Conservation (phyloP, 2,329 filamentous ascomycete species). For the Xylariaceae sp. region DNA sequence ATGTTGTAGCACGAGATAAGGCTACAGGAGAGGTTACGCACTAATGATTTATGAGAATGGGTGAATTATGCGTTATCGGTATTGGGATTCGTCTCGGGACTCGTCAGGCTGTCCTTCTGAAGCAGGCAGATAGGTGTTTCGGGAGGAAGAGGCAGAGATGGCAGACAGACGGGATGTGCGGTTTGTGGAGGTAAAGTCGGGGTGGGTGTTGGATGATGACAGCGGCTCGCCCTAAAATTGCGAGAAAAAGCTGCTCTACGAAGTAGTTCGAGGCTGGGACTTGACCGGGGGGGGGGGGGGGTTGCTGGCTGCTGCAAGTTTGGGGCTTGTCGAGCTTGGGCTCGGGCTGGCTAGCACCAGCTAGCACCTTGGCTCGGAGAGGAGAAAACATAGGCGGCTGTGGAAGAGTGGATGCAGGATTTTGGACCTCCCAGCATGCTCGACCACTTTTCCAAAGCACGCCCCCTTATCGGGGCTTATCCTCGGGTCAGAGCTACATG, state of each 20-base stretch:
- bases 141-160: slow-evolving; percentile 9
- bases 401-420: not conserved
- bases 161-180: not conserved
- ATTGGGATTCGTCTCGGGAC: too few relatives aligned
- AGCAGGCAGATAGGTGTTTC: slow-evolving; percentile 7
- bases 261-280: too few relatives aligned
- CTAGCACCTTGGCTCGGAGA: slow-evolving; percentile 11
- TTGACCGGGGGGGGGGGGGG: slow-evolving; percentile 1
- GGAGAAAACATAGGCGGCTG: slow-evolving; percentile 11
- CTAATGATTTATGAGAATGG: too few relatives aligned
- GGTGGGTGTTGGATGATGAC: slow-evolving; percentile 24
- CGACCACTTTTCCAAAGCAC: too few relatives aligned
- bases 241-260: too few relatives aligned
- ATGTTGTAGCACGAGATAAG: too few relatives aligned
- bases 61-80: too few relatives aligned
- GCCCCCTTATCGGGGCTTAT: too few relatives aligned
- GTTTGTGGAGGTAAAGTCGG: slow-evolving; percentile 4
- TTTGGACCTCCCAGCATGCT: not conserved
- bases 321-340: slow-evolving; percentile 13
- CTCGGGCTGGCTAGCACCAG: too few relatives aligned
- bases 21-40: too few relatives aligned
- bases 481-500: too few relatives aligned
- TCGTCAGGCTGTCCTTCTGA: too few relatives aligned
- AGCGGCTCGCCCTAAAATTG: slow-evolving; percentile 21
- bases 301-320: slow-evolving; percentile 9